phyloP scores from a whole-genome alignment of 2,329 filamentous ascomycete species.

The Simplicillium aogashimaense region DNA sequence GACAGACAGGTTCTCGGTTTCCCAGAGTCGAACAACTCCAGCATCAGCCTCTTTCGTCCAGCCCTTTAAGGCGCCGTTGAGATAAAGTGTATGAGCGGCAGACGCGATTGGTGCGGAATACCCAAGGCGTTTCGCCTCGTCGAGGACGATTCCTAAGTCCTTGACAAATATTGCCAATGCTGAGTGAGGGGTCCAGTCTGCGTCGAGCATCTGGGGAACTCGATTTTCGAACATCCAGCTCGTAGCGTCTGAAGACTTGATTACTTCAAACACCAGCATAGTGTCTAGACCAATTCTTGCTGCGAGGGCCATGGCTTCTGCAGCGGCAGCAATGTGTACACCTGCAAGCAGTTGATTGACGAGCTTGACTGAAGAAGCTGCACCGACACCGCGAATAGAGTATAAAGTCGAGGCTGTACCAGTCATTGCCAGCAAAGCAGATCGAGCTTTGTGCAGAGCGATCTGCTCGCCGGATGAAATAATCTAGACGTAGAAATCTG shows the following conservation, averaged over 20 bases:
- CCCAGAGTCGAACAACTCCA: slow-evolving; percentile 27
- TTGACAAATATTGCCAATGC: slow-evolving; percentile 24
- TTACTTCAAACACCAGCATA: slow-evolving; percentile 33
- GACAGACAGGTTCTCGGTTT: slow-evolving; percentile 7
- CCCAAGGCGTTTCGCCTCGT: slow-evolving; percentile 18
- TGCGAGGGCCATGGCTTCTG: slow-evolving; percentile 47
- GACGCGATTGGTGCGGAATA: slow-evolving; percentile 18
- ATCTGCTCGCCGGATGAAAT: slow-evolving; percentile 19
- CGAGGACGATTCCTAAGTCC: slow-evolving; percentile 21
- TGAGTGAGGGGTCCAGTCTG: slow-evolving; percentile 22
- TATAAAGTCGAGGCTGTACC: slow-evolving; percentile 24
- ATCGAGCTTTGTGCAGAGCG: slow-evolving; percentile 12
- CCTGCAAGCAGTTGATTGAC: slow-evolving; percentile 49
- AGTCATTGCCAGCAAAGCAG: slow-evolving; percentile 21
- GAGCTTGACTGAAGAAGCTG: slow-evolving; percentile 46
- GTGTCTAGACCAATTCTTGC: slow-evolving; percentile 42
- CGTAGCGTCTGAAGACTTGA: slow-evolving; percentile 25
- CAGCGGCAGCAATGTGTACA: slow-evolving; percentile 44
- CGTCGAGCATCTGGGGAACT: slow-evolving; percentile 22
- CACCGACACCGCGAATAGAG: slow-evolving; percentile 38
- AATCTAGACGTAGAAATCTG: too few species aligned
- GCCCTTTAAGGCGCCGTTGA: slow-evolving; percentile 20
- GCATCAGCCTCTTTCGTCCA: slow-evolving; percentile 22
- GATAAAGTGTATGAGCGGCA: slow-evolving; percentile 19
- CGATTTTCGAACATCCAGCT: slow-evolving; percentile 28